Percentiles rank a stretch among this genome's conserved stretches.
Evolutionary conservation across 2,329 filamentous ascomycete genomes (phyloP).

Genomic region (Chaetomiaceae sp.): DNA sequence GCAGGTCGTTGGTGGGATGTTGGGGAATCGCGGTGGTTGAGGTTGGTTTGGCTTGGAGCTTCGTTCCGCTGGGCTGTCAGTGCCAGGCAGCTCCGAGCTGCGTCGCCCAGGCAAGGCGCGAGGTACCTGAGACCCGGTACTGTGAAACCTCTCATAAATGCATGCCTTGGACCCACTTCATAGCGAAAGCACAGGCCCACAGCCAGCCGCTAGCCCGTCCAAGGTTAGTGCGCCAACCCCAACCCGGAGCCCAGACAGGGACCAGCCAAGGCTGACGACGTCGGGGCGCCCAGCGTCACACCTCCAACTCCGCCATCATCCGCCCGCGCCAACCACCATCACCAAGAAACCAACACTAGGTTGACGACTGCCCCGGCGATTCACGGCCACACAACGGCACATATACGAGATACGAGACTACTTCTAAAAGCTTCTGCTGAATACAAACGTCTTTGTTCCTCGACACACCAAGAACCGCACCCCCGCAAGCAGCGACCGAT

Average conservation of each 20-base stretch:
- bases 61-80: slow-evolving; percentile 10
- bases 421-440: no score
- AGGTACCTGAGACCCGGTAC: slow-evolving; percentile 18
- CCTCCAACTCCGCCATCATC: slow-evolving; percentile 15
- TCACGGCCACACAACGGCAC: background rate
- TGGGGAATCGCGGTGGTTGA: slow-evolving; percentile 1
- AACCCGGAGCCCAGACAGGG: background rate
- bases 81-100: slow-evolving; percentile 28
- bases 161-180: background rate
- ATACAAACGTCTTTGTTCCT: no score
- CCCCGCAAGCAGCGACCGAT: background rate
- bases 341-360: background rate
- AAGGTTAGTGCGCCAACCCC: background rate
- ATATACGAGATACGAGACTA: no score
- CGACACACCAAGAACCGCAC: background rate
- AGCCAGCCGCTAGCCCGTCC: background rate
- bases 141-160: slow-evolving; percentile 8
- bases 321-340: slow-evolving; percentile 8
- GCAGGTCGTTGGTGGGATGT: slow-evolving; percentile 3
- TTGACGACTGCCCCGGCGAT: background rate
- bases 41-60: slow-evolving; percentile 16
- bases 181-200: background rate
- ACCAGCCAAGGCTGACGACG: slow-evolving; percentile 20
- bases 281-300: slow-evolving; percentile 11
- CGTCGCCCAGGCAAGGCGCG: slow-evolving; percentile 17